Base-by-base conservation (phyloP, 352 stramenopile species). In the Phytopythium cucurbitacearum region DNA sequence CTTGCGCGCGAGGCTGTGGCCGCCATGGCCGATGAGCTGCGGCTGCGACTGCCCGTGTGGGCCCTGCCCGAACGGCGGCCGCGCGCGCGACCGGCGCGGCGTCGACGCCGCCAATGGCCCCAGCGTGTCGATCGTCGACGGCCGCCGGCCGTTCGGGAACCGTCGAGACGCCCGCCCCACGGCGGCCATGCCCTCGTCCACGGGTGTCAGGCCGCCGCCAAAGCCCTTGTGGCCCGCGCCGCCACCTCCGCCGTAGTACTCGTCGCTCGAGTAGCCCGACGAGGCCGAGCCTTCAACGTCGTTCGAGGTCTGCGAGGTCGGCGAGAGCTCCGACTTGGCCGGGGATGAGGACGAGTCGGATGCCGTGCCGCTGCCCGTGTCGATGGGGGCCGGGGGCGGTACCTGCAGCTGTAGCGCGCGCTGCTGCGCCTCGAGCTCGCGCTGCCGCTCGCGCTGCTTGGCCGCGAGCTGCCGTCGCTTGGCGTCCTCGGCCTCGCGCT, bases 191-290 rank as follows among this genome's bases (percentile, higher is more conserved):
- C 9, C 37, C 37, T 53, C 48, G 5, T 46, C 36, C 38, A 53
- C 48, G 12, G 48, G 48, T 28, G 48, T 53, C 3, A 53, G 48
- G 8, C 21, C 21, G 21, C 21, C 21, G 21, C 21, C 21, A 28
- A 28, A 28, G 48, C 48, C 13, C 48, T 53, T 5, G 48, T 32
- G 28, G 36, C 48, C 7, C n/a, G 36, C 37, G 48, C 48, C 48
- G 7, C 12, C 12, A 15, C 12, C 49, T 59, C 39, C 58, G 48
- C 11, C 70, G 65, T n/a, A 62, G 58, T 35, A 67, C 60, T 59
- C 78, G 67, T 90, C 76, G n/a, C 88, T 76, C 40, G 76, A 89
- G 48, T 84, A 78, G 10, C 71, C 69, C 10, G 80, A 87, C 33
- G 82, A 73, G 21, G 67, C 62, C 15, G 68, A 77, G 36, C 76